A percentile compares a stretch with the other conserved stretches of the same genome.
phyloP scores from a whole-genome alignment of 2,329 filamentous ascomycete genomes.

The Paraphaeosphaeria minitans region DNA sequence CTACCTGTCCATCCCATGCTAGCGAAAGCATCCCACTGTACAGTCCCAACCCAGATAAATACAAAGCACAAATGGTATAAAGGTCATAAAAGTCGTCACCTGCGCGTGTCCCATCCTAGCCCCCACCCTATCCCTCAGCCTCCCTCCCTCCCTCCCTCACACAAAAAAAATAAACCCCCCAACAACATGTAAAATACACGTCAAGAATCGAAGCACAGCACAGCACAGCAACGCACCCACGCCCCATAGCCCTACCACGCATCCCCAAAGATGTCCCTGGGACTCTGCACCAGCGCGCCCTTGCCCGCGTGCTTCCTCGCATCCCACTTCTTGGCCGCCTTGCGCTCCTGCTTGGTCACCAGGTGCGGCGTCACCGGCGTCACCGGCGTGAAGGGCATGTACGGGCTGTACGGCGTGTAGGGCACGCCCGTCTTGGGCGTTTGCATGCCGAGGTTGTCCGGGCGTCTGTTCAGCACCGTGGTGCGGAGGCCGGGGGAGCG shows the following conservation, averaged over 20 bases:
- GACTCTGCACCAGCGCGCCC: slow-evolving; percentile 44
- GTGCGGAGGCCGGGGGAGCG: slow-evolving; percentile 47
- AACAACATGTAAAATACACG: not conserved
- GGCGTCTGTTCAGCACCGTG: slow-evolving; percentile 49
- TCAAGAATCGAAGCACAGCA: not conserved
- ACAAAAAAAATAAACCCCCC: not conserved
- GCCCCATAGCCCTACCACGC: too few relatives aligned
- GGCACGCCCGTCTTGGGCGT: slow-evolving; percentile 63
- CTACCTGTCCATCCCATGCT: not conserved
- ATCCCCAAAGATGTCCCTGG: slow-evolving; percentile 47
- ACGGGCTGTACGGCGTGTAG: slow-evolving; percentile 77
- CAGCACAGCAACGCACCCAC: too few relatives aligned
- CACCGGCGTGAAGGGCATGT: slow-evolving; percentile 77
- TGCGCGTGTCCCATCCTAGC: too few relatives aligned
- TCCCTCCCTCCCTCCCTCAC: not conserved
- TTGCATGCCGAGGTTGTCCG: slow-evolving; percentile 35
- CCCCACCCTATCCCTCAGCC: not conserved
- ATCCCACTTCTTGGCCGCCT: slow-evolving; percentile 68
- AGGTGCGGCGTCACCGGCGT: slow-evolving; percentile 78
- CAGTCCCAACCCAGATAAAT: not conserved
- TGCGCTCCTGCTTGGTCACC: slow-evolving; percentile 72
- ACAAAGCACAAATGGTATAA: slow-evolving; percentile 4
- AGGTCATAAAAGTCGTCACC: not conserved
- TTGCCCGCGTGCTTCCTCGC: slow-evolving; percentile 63
- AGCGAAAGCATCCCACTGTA: not conserved